Percentiles rank a stretch among this genome's conserved stretches.
These are phyloP conservation scores for Lupinus albus DNA, from an alignment of 306 rosid species.

Conservation along the genomic window DNA sequence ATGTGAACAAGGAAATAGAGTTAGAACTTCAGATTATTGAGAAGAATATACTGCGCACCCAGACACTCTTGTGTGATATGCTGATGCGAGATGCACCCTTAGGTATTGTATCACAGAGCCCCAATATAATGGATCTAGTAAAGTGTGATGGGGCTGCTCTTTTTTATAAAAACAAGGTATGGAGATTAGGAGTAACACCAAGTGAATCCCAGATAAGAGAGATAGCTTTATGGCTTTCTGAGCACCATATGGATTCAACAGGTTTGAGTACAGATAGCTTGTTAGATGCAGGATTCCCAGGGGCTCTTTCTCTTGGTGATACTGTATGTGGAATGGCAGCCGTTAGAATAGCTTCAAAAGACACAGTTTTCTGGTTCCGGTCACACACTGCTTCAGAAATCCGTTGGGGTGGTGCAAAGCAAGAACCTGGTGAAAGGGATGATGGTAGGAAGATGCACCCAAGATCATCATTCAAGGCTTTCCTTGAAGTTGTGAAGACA, in stretches of 20 bases:
- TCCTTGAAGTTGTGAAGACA: constrained; percentile 74
- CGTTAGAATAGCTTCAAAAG: constrained; percentile 72
- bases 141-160: constrained; percentile 94
- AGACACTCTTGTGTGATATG: constrained; percentile 92
- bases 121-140: constrained; percentile 94
- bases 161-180: constrained; percentile 66
- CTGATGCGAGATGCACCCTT: constrained; percentile 92
- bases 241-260: constrained; percentile 84
- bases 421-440: constrained; percentile 67
- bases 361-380: constrained; percentile 78
- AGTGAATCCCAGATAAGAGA: constrained; percentile 73
- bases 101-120: constrained; percentile 85
- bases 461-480: constrained; percentile 85
- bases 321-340: constrained; percentile 93
- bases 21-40: constrained; percentile 80
- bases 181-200: constrained; percentile 80
- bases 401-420: constrained; percentile 95
- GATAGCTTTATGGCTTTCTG: constrained; percentile 70
- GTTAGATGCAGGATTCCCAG: constrained; percentile 86
- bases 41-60: constrained; percentile 89
- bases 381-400: constrained; percentile 75
- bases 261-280: constrained; percentile 96
- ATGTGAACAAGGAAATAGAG: constrained; percentile 89
- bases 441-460: constrained; percentile 77
- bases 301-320: constrained; percentile 70